Conservation (phyloP, 345 rosid species). For the Camelina sativa region DNA sequence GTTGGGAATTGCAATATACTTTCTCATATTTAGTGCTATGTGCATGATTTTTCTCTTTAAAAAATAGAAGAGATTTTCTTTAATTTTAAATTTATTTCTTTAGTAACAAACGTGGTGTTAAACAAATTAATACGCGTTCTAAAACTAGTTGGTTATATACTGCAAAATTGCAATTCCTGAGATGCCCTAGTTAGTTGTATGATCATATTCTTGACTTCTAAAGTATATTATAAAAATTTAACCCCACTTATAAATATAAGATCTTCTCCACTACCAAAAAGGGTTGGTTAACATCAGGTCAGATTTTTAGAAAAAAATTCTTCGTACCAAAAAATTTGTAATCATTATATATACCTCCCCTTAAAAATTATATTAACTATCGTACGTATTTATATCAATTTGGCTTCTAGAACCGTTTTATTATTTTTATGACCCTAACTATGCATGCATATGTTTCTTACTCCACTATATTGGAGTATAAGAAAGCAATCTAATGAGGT, state of each 20-base stretch:
- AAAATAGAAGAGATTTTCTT: constrained; percentile 22
- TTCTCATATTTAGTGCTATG: constrained; percentile 4
- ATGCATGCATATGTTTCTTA: no score
- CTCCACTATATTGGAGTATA: no score
- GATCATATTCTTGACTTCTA: constrained; percentile 36
- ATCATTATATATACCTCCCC: constrained; percentile 15
- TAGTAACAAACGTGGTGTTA: not conserved
- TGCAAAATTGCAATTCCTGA: constrained; percentile 14
- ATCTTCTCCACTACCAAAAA: constrained; percentile 41
- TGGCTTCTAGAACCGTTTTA: constrained; percentile 29
- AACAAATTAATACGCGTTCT: not conserved
- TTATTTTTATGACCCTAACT: not conserved
- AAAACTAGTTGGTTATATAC: constrained; percentile 11
- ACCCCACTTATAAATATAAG: constrained; percentile 33
- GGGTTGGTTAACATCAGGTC: constrained; percentile 39
- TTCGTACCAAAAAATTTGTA: constrained; percentile 31
- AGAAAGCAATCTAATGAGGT: not conserved
- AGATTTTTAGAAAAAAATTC: constrained; percentile 25
- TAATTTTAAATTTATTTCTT: constrained; percentile 1
- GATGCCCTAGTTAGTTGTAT: constrained; percentile 28
- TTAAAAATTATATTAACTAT: not conserved
- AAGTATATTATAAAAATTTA: constrained; percentile 15
- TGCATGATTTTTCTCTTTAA: not conserved
- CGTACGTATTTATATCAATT: not conserved
- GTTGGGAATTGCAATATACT: constrained; percentile 30